Percentiles rank a stretch among this genome's conserved stretches.
Evolutionary conservation across 345 rosid genomes (phyloP).

Genomic region (Hypericum perforatum): DNA sequence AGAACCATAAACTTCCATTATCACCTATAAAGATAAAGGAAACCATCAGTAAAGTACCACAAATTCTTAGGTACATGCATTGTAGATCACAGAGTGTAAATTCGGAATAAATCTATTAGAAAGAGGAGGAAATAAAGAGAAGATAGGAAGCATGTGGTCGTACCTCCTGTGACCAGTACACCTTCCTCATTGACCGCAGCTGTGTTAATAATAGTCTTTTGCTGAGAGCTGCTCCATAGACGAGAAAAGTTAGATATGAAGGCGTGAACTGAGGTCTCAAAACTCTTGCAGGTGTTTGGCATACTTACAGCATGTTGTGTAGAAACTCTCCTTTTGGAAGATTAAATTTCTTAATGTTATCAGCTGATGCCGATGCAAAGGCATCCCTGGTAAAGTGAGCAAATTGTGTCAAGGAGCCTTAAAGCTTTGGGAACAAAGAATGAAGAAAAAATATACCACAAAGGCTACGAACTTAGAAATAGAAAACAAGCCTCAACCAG

Average conservation of each 20-base stretch:
- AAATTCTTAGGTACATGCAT: neutral
- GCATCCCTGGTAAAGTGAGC: constrained; percentile 43
- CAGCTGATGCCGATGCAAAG: constrained; percentile 98
- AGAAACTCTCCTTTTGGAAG: constrained; percentile 88
- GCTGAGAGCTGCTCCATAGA: constrained; percentile 69
- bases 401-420: constrained; percentile 9
- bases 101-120: neutral
- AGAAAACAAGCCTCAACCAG: constrained; percentile 2
- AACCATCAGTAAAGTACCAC: neutral
- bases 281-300: neutral
- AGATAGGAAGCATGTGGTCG: constrained; percentile 4
- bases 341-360: constrained; percentile 82
- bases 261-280: constrained; percentile 8
- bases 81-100: too few species aligned
- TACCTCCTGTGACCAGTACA: constrained; percentile 95
- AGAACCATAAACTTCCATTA: constrained; percentile 96
- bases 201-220: constrained; percentile 87
- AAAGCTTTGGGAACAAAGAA: constrained; percentile 9
- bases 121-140: neutral
- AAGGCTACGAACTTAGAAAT: constrained; percentile 8
- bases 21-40: constrained; percentile 44
- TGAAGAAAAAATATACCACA: constrained; percentile 3
- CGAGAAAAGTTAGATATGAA: constrained; percentile 4
- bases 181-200: constrained; percentile 97
- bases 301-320: constrained; percentile 96